Base-by-base conservation (phyloP, 2,329 filamentous ascomycete species). In the Thyridium curvatum region DNA sequence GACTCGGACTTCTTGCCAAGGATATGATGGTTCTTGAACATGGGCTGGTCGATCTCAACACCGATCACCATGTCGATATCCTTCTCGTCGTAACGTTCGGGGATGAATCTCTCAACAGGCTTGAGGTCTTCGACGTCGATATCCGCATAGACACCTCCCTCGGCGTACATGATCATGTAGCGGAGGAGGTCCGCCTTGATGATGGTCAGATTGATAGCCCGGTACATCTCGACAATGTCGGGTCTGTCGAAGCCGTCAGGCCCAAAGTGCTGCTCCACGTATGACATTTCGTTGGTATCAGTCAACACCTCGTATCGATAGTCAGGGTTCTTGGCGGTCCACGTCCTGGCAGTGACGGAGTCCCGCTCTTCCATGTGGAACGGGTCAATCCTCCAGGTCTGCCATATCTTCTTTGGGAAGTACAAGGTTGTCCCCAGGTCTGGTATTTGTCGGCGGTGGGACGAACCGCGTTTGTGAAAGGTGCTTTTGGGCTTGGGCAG, bases 371-470 rank as follows among this genome's bases (percentile, higher is more conserved):
- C 82, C 51, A 86, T 85, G 3, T 68, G 66, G 28, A 85, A 64
- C 3, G 82, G 78, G 44, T 82, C 73, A 18, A 82, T 73, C 56
- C 86, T 87, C 83, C 83, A 87, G 1, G 78, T 82, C 58, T 87
- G 83, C 83, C 82, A 87, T 47, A 87, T 83, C 59, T 86, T 87
- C 40, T 70, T 69, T 6, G 72, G 83, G 49, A 79, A 86, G 16
- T 16, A n/a, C 15, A 16, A 6, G 30, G 30, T 16, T 8, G 32
- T 15, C 5, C 9, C 32, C 9, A 26, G 5, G 10, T 26, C 21
- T 26, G 21, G 21, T 26, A 10, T 26, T 6, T 26, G 5, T 10
- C 21, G 21, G 21, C 21, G 21, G 21, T 26, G 21, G 21, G 21
- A 26, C 6, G 21, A 26, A 6, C 21, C 21, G 21, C 21, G 21